Evolutionary conservation across 305 asterid genomes (phyloP), one percentile per base, ranked within the genome.

Genomic region (Solanum hybrid): DNA sequence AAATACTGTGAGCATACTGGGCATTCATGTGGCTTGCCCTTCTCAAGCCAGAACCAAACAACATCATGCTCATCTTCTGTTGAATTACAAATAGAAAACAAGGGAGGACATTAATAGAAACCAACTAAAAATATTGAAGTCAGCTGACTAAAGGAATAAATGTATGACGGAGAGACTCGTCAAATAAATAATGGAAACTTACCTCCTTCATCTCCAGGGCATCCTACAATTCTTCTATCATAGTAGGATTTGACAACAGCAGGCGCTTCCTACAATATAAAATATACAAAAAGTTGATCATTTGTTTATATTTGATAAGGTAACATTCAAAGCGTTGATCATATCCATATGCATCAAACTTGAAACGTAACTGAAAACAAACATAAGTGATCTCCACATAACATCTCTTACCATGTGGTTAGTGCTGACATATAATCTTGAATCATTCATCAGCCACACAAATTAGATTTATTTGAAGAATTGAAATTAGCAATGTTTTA

Each of bases 201-300:
- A 95, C 99, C 98, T 79, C 96, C 99, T 93, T 96, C 98, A 87
- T 92, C 99, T 32, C 99, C 99, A 10, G 99, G 99, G 92, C 99
- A 97, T 88, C 99, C 99, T 87, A 96, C 98, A 88, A 97, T 96
- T 94, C 99, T 94, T 93, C 92, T 95, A 91, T 95, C 97, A 90
- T 94, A 97, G 93, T 92, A 92, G 75, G 99, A 97, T 92, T 96
- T 91, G 94, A 97, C 85, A 89, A 97, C 93, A 76, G 99, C 99
- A 69, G 99, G 99, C 89, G 90, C 96, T 94, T 95, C 99, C 99
- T 97, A 92, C 89, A 91, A 90, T 56, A 56, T 32, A 29, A 85
- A 32, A 56, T 10, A 85, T 56, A 11, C 75, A 82, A 31, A 42
- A 72, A 51, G 5, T 22, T 85, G 32, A 85, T 31, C 76, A 85